Evolutionary conservation across 805 yeast species (phyloP), one percentile per base, ranked within the genome.

Genomic region (Myxozyma monticola): DNA sequence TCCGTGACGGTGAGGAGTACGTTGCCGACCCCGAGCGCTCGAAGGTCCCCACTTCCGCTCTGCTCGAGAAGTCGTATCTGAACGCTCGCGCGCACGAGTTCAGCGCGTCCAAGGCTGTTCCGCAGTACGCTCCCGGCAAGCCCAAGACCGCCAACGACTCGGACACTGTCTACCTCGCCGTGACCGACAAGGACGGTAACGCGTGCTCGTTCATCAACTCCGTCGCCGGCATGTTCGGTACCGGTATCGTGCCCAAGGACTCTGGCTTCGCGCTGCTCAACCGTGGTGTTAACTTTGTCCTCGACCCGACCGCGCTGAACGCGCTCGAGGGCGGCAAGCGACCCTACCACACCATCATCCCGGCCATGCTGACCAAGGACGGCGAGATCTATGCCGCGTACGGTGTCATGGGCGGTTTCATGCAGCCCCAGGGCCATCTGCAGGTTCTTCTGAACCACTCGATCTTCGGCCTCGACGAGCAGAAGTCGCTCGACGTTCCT

Each of bases 341-440:
- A 56, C 82, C 88, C 1, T 86, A 85, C 66, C 95, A 87, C 62
- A 87, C 95, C 0, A 86, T 86, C 51, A 85, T 86, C 51, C 95
- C 95, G 0, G 87, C 88, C 0, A 76, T 86, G 82, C 77, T 86
- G 26, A 86, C 95, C 12, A 63, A 64, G 43, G 70, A 67, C 26
- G 74, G 70, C 24, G 78, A 77, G 24, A 67, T 86, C n/a, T 81
- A 74, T 61, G 88, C 89, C 0, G 69, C 83, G n/a, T 83, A 75
- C 59, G 93, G 91, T 42, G 85, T 84, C 54, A 85, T 85, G 88
- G 95, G 95, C 15, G 95, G 91, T 0, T 86, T 81, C 69, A 85
- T 83, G 71, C 95, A 87, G 65, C 95, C 95, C 2, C 88, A 84
- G 60, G 90, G 90, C 1, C 95, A 86, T 60, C 80, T 86, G 5